Evolutionary conservation across 2,329 filamentous ascomycete genomes (phyloP), one percentile per base, ranked within the genome.

Genomic region (Talaromyces sp.): DNA sequence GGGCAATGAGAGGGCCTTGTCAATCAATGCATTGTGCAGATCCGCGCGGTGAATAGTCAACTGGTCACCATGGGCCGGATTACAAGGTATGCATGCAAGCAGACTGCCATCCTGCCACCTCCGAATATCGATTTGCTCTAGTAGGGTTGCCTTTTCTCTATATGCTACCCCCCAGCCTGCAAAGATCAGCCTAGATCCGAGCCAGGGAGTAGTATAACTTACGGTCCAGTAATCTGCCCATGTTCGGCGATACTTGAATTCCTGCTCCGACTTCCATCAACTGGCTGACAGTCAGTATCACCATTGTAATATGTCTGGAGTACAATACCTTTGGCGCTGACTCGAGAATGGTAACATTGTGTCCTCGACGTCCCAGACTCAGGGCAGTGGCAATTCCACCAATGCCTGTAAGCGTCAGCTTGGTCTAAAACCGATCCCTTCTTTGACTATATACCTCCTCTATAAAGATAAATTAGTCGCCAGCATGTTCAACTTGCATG

Each of bases 241-340:
- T 90, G 69, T 95, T 95, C 0, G 91, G 91, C 0, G 91, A 90
- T 58, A 93, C 84, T 75, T 95, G 91, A 66, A 95, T 93, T 3
- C 91, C 91, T 0, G 91, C 91, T 52, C 91, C 91, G 8, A 94
- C 90, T 67, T 77, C 75, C 69, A 70, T 69, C 50, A 77, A 69
- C 75, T 77, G 56, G 14, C 31, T 31, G 11, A 24, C 52, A 39
- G n/a, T 56, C 11, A 56, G n/a, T 31, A n/a, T 33, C 24, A 11
- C 8, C 16, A 0, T 2, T n/a, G 10, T 10, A 3, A 7, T 33
- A 27, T 8, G 7, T 19, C 1, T 16, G 13, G 6, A 3, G 27
- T 57, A 9, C 13, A 43, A 27, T 47, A 76, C 75, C 66, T 77
- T 74, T 6, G 71, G 71, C 3, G 74, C 75, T 14, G 74, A 70